Conservation (phyloP, 257 asterid genomes). For the Rubia yunnanensis region DNA sequence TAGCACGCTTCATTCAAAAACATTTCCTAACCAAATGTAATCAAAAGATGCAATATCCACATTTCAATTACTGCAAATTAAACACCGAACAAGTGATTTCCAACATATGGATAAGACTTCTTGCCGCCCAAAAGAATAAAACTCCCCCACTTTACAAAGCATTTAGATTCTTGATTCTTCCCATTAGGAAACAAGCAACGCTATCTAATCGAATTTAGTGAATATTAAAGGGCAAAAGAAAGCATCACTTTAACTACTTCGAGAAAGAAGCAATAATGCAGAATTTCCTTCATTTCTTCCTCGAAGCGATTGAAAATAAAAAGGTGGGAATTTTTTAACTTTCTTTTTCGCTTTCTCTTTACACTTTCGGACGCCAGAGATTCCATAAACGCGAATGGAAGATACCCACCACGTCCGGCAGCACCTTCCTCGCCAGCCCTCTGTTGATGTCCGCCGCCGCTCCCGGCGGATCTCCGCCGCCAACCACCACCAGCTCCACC, state of each 20-base stretch:
- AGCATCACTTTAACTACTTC: slow-evolving; percentile 9
- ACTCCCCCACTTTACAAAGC: slow-evolving; percentile 2
- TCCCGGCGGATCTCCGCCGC: neutral
- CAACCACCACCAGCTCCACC: slow-evolving; percentile 12
- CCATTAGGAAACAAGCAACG: neutral
- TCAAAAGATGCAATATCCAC: slow-evolving; percentile 12
- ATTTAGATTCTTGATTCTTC: slow-evolving; percentile 2
- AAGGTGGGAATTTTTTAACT: neutral
- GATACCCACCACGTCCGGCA: slow-evolving; percentile 87
- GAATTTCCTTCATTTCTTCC: neutral
- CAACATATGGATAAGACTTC: slow-evolving; percentile 9
- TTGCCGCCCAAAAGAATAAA: neutral
- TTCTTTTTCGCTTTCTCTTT: slow-evolving; percentile 4
- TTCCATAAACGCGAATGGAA: slow-evolving; percentile 77
- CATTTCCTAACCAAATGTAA: slow-evolving; percentile 24
- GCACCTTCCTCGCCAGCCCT: slow-evolving; percentile 66
- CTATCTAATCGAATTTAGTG: neutral
- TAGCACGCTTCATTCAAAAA: slow-evolving; percentile 5
- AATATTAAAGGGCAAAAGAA: slow-evolving; percentile 7
- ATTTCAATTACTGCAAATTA: slow-evolving; percentile 7
- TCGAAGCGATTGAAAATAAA: slow-evolving; percentile 13
- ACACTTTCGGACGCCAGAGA: slow-evolving; percentile 85
- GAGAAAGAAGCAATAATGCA: slow-evolving; percentile 9
- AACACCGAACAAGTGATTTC: neutral
- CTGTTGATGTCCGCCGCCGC: slow-evolving; percentile 30